Conservation (phyloP, 1,284 basidiomycete genomes). For the Rhodotorula sp. region DNA sequence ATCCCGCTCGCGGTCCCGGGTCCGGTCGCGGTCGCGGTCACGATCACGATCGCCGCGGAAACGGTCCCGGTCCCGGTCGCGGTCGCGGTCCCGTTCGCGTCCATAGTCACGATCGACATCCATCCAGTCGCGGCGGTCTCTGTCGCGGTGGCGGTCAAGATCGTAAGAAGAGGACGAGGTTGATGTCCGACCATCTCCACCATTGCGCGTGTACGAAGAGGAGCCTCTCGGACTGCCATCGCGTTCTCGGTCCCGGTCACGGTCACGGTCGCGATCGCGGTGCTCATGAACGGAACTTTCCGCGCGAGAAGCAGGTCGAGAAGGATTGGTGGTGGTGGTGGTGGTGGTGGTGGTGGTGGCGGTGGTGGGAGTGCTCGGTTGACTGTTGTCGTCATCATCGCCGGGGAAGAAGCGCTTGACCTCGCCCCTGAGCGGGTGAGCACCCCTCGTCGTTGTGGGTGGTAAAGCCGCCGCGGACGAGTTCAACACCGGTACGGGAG, state of each 20-base stretch:
- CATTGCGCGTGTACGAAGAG: not conserved
- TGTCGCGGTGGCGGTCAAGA: not conserved
- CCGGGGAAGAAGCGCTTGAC: slow-evolving; percentile 4
- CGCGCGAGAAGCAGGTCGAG: no score
- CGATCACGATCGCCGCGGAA: not conserved
- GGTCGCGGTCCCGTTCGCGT: not conserved
- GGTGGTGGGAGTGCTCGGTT: not conserved
- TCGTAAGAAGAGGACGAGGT: no score
- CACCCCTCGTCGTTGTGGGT: not conserved
- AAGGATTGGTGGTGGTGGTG: not conserved
- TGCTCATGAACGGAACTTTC: no score
- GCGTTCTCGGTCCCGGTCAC: no score
- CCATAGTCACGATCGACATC: not conserved
- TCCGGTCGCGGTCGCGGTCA: not conserved
- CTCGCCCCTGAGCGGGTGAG: not conserved
- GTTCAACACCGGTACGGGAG: not conserved
- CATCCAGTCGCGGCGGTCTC: not conserved
- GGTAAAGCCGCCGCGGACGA: not conserved
- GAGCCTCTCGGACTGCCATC: no score
- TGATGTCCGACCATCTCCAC: no score
- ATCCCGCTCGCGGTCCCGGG: slow-evolving; percentile 4
- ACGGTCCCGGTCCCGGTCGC: not conserved
- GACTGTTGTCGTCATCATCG: slow-evolving; percentile 2
- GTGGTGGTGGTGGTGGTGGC: not conserved
- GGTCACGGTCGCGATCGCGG: no score